These are phyloP conservation scores for Medakamo hakoo DNA, from an alignment of 139 green algal genomes.

Conservation along the genomic window DNA sequence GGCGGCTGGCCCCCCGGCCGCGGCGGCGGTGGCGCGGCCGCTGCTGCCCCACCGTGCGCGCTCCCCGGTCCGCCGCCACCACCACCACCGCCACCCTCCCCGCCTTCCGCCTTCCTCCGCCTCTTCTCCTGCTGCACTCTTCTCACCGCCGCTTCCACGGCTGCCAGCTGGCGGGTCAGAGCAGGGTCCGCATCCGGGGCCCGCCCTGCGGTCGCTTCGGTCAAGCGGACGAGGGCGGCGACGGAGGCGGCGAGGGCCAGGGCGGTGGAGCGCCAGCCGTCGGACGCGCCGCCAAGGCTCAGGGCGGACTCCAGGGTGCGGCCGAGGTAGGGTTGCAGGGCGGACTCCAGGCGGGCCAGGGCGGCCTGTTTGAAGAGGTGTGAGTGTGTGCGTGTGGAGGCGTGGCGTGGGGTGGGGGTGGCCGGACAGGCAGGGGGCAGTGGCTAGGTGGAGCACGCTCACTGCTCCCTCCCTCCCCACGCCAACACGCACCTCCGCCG, in stretches of 20 bases:
- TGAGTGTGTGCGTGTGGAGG: no score
- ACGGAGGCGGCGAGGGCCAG: neutral
- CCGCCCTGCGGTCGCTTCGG: constrained; percentile 13
- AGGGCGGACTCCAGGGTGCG: constrained; percentile 9
- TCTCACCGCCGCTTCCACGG: constrained; percentile 3
- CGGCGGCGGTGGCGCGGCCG: no score
- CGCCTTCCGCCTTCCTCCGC: neutral
- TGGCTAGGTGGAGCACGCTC: no score
- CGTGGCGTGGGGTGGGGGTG: no score
- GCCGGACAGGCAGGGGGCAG: no score
- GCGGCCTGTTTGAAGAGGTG: neutral
- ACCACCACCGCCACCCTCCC: neutral
- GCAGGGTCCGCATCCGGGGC: no score
- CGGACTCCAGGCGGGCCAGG: constrained; percentile 4
- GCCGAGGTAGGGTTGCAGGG: constrained; percentile 1
- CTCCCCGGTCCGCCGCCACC: no score
- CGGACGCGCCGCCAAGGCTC: constrained; percentile 8
- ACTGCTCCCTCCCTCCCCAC: no score
- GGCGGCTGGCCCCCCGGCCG: no score
- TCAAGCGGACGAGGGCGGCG: neutral
- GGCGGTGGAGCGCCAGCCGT: neutral
- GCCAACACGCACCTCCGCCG: no score
- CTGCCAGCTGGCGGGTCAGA: no score
- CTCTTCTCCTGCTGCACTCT: constrained; percentile 3
- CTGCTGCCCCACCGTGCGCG: no score